Conservation (phyloP, 352 stramenopile genomes). For the Phytophthora syringae region DNA sequence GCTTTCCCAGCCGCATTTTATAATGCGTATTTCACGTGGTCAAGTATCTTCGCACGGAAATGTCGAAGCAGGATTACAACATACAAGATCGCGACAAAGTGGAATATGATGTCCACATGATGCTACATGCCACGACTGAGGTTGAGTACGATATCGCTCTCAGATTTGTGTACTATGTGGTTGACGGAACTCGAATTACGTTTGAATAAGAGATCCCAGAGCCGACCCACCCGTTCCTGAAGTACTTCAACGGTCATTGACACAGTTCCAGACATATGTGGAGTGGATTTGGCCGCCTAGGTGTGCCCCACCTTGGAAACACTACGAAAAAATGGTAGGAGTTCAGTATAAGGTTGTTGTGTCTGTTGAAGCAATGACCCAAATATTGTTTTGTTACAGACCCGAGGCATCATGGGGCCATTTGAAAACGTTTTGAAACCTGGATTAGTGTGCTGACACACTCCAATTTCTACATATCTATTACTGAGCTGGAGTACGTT, state of each 20-base stretch:
- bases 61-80: neutral
- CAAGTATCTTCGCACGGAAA: neutral
- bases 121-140: neutral
- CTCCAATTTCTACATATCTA: neutral
- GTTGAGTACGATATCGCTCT: neutral
- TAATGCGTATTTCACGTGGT: neutral
- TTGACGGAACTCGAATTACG: neutral
- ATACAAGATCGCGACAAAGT: neutral
- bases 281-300: neutral
- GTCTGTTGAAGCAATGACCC: too few relatives aligned
- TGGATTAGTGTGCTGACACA: neutral
- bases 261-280: neutral
- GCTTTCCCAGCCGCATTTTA: neutral
- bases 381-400: too few relatives aligned
- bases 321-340: neutral
- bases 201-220: neutral
- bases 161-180: too few relatives aligned
- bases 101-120: neutral
- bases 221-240: neutral
- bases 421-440: neutral
- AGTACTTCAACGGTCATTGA: neutral
- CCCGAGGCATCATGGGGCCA: neutral
- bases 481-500: neutral
- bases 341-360: neutral
- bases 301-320: neutral